Evolutionary conservation across 2,329 filamentous ascomycete species (phyloP).

Genomic region (Claviceps cyperi): DNA sequence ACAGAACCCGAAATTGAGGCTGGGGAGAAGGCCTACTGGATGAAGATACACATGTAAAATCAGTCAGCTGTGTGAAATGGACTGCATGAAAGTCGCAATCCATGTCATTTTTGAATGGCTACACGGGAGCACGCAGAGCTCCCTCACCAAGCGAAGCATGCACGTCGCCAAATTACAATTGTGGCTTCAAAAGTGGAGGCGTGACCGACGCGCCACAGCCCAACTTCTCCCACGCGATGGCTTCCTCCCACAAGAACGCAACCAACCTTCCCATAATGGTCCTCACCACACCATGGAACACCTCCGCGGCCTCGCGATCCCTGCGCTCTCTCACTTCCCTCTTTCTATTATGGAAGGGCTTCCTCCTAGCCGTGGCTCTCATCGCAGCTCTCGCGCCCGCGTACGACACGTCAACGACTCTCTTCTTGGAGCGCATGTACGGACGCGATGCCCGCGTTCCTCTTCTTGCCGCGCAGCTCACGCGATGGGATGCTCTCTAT

Average conservation of each 20-base stretch:
- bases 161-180: no score
- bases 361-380: conserved; percentile 48
- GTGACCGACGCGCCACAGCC: no score
- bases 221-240: not conserved
- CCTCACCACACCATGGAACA: not conserved
- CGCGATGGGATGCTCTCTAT: conserved; percentile 73
- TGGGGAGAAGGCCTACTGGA: conserved; percentile 12
- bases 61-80: no score
- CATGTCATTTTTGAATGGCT: no score
- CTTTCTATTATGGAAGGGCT: conserved; percentile 53
- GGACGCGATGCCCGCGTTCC: conserved; percentile 24
- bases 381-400: conserved; percentile 38
- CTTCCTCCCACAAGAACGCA: not conserved
- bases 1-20: not conserved
- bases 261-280: not conserved
- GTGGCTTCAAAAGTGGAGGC: no score
- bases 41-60: conserved; percentile 26
- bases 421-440: conserved; percentile 25
- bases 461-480: conserved; percentile 40
- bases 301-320: conserved; percentile 1
- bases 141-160: no score
- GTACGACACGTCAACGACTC: conserved; percentile 65
- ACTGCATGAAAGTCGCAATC: no score
- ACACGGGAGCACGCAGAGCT: no score
- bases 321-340: conserved; percentile 9